Base-by-base conservation (phyloP, 2,329 filamentous ascomycete genomes). In the Ambrosiella cleistominuta region DNA sequence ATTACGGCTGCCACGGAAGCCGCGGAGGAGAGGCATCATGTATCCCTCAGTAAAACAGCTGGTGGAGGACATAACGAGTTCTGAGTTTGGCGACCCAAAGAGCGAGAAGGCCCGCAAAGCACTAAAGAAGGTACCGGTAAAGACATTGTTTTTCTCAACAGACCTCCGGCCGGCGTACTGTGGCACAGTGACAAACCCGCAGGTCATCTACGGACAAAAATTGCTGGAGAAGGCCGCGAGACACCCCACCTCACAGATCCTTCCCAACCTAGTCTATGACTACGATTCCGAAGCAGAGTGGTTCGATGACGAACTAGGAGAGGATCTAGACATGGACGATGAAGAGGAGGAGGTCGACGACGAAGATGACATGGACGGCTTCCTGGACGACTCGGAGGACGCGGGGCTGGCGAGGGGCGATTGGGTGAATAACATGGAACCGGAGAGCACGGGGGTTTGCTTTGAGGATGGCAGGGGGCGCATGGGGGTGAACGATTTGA, bases 251-350 rank as follows among this genome's bases (percentile, higher is more conserved):
- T 67, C 72, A 63, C 68, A 76, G 61, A 70, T 73, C n/a, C 70
- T 88, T 1, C 78, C 56, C 9, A 52, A 82, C 4, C 75, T 86
- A 3, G 76, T 88, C 64, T 94, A 94, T 66, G 86, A 89, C 62
- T 89, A 91, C 66, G 87, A 93, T 65, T 91, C 86, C 2, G 87
- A 94, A 67, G 86, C 80, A 5, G 88, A 93, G 67, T 94, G 87
- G 87, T 84, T 89, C 66, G 86, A 88, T 60, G 78, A 83, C 61
- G 79, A 81, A 37, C 56, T 72, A 59, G 84, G 85, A 35, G 84
- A 86, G 49, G 82, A 85, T 54, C 76, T 87, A 2, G 82, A 81
- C 12, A 77, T 83, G 1, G 83, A 85, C 17, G 82, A 85, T 7
- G 76, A 77, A 36, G 79, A 78, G 71, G 89, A 77, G 73, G 90